Evolutionary conservation across 2,329 filamentous ascomycete genomes (phyloP).

Genomic region (Hypoxylon sp.): DNA sequence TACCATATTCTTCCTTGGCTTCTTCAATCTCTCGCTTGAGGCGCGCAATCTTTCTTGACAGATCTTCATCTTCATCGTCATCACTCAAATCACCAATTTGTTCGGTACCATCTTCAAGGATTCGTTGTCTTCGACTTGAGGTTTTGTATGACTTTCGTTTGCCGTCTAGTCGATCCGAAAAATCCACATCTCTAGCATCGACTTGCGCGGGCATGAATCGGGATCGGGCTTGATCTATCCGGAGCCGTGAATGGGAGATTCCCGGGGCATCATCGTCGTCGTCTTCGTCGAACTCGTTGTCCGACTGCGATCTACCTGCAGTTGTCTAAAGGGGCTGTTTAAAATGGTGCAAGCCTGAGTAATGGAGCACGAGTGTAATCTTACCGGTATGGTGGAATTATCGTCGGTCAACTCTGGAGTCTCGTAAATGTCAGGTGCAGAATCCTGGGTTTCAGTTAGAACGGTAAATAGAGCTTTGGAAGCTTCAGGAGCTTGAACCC

Average conservation of each 20-base stretch:
- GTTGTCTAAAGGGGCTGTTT: slow-evolving; percentile 62
- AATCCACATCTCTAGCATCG: slow-evolving; percentile 84
- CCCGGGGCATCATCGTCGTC: slow-evolving; percentile 73
- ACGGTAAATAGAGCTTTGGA: slow-evolving; percentile 34
- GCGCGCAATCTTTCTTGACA: slow-evolving; percentile 85
- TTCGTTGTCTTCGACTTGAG: slow-evolving; percentile 76
- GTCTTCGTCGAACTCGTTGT: slow-evolving; percentile 74
- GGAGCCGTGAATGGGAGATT: slow-evolving; percentile 83
- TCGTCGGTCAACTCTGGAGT: slow-evolving; percentile 94
- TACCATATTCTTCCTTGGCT: slow-evolving; percentile 69
- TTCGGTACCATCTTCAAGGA: slow-evolving; percentile 74
- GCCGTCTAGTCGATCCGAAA: slow-evolving; percentile 87
- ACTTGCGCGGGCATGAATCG: slow-evolving; percentile 83
- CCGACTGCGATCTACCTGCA: slow-evolving; percentile 70
- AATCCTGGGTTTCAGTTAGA: slow-evolving; percentile 72
- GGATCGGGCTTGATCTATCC: slow-evolving; percentile 83
- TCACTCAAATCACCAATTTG: slow-evolving; percentile 83
- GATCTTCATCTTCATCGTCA: slow-evolving; percentile 76
- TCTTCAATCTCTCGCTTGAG: slow-evolving; percentile 78
- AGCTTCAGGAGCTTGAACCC: slow-evolving; percentile 42
- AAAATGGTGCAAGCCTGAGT: slow-evolving; percentile 13
- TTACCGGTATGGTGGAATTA: slow-evolving; percentile 85
- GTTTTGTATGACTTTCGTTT: slow-evolving; percentile 89
- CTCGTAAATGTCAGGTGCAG: slow-evolving; percentile 95
- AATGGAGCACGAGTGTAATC: slow-evolving; percentile 49